Conservation (phyloP, 129 eudicot genomes). For the Chrysanthemum lavandulifolium region DNA sequence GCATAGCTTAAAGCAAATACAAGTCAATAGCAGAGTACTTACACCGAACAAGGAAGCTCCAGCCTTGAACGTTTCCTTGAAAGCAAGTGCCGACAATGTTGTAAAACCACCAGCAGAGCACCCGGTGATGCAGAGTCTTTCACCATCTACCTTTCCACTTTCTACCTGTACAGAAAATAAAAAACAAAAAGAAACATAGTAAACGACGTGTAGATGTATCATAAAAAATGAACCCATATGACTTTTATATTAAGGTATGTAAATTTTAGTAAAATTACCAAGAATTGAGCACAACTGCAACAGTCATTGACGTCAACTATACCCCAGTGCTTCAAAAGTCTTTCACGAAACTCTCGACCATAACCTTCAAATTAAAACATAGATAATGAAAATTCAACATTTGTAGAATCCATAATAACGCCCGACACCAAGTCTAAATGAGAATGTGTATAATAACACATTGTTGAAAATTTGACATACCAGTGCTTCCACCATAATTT, state of each 20-base stretch:
- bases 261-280: constrained; percentile 26
- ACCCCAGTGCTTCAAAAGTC: constrained; percentile 49
- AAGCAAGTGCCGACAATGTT: constrained; percentile 48
- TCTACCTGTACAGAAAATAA: constrained; percentile 33
- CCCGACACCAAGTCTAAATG: not conserved
- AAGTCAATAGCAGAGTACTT: constrained; percentile 20
- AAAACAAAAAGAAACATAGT: not conserved
- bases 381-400: no score
- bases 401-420: no score
- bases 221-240: not conserved
- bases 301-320: constrained; percentile 51
- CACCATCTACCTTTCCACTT: constrained; percentile 41
- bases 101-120: constrained; percentile 62
- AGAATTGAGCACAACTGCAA: constrained; percentile 40
- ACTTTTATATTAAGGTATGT: not conserved
- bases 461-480: constrained; percentile 16
- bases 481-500: constrained; percentile 55
- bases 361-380: constrained; percentile 39
- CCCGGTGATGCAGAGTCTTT: constrained; percentile 50
- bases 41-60: constrained; percentile 57
- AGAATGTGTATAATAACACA: not conserved
- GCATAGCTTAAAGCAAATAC: not conserved
- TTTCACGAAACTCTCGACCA: constrained; percentile 52
- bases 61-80: constrained; percentile 44
- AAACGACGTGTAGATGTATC: not conserved